Evolutionary conservation across 2,329 filamentous ascomycete species (phyloP), one percentile per base, ranked within the genome.

Genomic region (Scleromitrula shiraiana): DNA sequence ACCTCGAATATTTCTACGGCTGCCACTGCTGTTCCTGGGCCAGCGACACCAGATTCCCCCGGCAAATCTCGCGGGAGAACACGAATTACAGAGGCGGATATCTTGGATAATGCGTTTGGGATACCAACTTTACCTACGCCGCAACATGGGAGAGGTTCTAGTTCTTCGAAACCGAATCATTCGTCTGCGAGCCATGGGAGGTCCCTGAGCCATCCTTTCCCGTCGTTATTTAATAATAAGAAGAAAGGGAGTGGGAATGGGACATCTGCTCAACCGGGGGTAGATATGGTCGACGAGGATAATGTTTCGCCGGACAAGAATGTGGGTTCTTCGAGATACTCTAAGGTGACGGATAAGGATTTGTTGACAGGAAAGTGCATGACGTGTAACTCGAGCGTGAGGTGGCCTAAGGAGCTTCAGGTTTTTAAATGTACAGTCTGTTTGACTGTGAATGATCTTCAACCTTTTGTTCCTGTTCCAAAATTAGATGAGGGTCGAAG

Each of bases 391-490:
- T 85, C 84, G 46, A 78, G 82, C 48, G 83, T 94, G 55, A 77
- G 84, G 49, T 95, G 88, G 83, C 88, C 88, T 2, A 78, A 75
- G 53, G 78, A 83, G 45, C 68, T 89, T 52, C 77, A 77, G 29
- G 77, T 83, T 30, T 95, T 93, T 65, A 78, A 88, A 57, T 95
- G 89, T 65, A 85, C 85, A 35, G 83, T 87, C 46, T 95, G 89
- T 65, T 70, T 86, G 59, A 93, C 85, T 15, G 81, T 95, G 62
- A 95, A 94, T 62, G 88, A 95, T 62, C 66, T 95, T 44, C 72
- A 76, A 51, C 73, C 74, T 35, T 49, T 64, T 24, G 29, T 12
- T 15, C 30, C 38, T n/a, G 9, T 10, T 17, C 10, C 30, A 4
- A 29, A 38, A 20, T 9, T 20, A 10, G 35, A 24, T 17, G 38